Conservation (phyloP, 169 alveolate genomes). For the Plasmodium billcollinsi region DNA sequence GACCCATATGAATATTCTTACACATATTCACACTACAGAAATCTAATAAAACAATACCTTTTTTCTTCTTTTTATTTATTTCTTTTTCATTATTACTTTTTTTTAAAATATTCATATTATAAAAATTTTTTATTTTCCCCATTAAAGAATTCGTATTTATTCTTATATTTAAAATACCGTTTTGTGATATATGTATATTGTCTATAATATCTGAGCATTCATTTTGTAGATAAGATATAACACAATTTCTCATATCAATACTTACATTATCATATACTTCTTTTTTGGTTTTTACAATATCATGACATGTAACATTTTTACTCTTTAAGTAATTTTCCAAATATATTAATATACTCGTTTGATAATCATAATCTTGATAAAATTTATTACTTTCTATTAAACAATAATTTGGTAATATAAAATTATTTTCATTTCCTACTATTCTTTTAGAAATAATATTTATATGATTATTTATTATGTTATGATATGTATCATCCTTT, state of each 20-base stretch:
- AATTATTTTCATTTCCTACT: conserved; percentile 4
- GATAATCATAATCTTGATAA: conserved; percentile 42
- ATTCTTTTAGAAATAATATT: conserved; percentile 13
- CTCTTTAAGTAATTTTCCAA: conserved; percentile 19
- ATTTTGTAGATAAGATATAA: not conserved
- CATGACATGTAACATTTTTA: not conserved
- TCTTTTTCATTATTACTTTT: not conserved
- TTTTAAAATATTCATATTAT: not conserved
- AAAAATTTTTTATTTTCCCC: not conserved
- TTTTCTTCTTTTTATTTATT: not conserved
- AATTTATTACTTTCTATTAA: conserved; percentile 56
- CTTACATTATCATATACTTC: not conserved
- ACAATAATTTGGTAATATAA: conserved; percentile 36
- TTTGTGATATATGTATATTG: not conserved
- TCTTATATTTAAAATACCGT: conserved; percentile 39
- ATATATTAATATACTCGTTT: conserved; percentile 36
- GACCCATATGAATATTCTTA: conserved; percentile 86
- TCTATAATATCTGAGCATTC: conserved; percentile 7
- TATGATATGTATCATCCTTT: conserved; percentile 3
- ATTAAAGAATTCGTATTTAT: conserved; percentile 6
- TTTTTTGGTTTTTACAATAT: too few relatives aligned
- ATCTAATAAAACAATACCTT: conserved; percentile 77
- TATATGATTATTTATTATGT: conserved; percentile 28
- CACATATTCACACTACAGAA: conserved; percentile 85
- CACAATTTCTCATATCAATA: conserved; percentile 6